phyloP scores from a whole-genome alignment of 208 protist species.

The Trypanosoma conorhini region DNA sequence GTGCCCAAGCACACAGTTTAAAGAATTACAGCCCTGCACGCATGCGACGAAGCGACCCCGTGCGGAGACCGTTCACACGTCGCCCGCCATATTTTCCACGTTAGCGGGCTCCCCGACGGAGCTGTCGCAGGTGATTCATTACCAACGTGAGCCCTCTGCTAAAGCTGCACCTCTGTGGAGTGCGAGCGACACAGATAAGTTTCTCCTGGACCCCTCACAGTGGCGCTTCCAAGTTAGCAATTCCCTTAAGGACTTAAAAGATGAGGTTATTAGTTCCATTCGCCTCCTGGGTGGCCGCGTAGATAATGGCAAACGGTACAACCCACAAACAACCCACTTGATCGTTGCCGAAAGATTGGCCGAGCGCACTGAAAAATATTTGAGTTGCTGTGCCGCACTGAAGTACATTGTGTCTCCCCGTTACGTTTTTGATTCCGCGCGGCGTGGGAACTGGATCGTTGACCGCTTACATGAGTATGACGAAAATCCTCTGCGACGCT shows the following conservation, averaged over 20 bases:
- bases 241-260: constrained; percentile 40
- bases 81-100: background rate
- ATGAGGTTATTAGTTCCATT: constrained; percentile 43
- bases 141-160: constrained; percentile 12
- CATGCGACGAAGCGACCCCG: background rate
- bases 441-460: constrained; percentile 58
- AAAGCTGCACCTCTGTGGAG: background rate
- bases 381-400: constrained; percentile 66
- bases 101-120: background rate
- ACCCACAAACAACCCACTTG: constrained; percentile 46
- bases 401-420: constrained; percentile 62
- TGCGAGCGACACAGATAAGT: background rate
- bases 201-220: background rate
- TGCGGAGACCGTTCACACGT: background rate
- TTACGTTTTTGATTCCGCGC: constrained; percentile 62
- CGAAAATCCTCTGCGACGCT: constrained; percentile 49
- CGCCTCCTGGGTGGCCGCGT: constrained; percentile 45
- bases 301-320: constrained; percentile 45
- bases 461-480: constrained; percentile 56
- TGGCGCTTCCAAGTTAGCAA: constrained; percentile 78
- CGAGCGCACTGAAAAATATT: constrained; percentile 80
- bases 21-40: background rate
- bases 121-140: constrained; percentile 28
- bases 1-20: background rate
- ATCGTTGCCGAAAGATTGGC: constrained; percentile 62